phyloP scores from a whole-genome alignment of 179 eudicot species.

The Sideroxylon spinosum region DNA sequence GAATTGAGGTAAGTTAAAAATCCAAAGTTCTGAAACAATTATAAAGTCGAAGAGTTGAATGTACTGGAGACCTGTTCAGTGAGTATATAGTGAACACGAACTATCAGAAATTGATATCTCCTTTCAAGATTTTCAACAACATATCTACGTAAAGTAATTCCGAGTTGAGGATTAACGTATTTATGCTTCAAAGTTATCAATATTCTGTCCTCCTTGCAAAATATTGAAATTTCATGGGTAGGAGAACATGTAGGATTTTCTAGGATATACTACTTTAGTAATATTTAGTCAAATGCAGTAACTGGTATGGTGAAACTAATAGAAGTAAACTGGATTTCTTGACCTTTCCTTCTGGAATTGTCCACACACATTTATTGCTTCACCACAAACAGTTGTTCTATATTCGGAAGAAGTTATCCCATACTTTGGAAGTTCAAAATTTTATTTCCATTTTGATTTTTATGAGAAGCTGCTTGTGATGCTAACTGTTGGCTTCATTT shows the following conservation, averaged over 20 bases:
- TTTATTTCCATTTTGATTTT: not conserved
- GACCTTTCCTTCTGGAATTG: slow-evolving; percentile 6
- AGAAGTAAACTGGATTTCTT: slow-evolving; percentile 1
- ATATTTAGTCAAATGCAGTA: not conserved
- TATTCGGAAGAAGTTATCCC: not conserved
- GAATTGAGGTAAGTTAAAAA: not conserved
- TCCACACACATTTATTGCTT: not conserved
- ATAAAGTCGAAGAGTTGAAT: not conserved
- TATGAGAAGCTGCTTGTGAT: slow-evolving; percentile 6
- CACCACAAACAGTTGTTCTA: not conserved
- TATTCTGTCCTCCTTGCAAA: not conserved
- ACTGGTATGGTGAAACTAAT: not conserved
- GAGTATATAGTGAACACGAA: not conserved
- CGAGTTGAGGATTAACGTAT: slow-evolving; percentile 6
- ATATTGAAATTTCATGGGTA: not conserved
- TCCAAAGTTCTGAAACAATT: not conserved
- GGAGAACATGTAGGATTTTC: not conserved
- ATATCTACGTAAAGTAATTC: not conserved
- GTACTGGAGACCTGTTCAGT: not conserved
- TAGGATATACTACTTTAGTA: not conserved
- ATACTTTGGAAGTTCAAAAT: not conserved
- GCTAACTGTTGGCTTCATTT: slow-evolving; percentile 1
- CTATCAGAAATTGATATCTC: not conserved
- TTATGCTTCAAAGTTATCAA: not conserved
- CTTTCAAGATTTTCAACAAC: not conserved